Evolutionary conservation across 108 stramenopile genomes (phyloP).

Genomic region (Cyclostephanos invisitatus): DNA sequence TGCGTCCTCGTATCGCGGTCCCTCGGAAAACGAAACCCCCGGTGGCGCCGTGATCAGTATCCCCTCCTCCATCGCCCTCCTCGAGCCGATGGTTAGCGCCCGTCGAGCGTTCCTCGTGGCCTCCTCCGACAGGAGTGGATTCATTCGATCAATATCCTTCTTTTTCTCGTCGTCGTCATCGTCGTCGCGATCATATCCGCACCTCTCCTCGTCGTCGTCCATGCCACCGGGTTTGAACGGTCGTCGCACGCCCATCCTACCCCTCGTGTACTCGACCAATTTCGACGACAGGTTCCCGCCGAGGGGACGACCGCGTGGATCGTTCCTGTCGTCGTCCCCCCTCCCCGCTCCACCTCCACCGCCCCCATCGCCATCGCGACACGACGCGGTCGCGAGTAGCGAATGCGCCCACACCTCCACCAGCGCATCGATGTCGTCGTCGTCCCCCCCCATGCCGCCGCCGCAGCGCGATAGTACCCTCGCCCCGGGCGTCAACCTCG

Average conservation of each 20-base stretch:
- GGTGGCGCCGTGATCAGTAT: conserved; percentile 70
- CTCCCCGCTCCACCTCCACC: background rate
- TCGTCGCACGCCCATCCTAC: conserved; percentile 56
- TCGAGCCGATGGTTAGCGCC: conserved; percentile 58
- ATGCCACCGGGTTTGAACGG: conserved; percentile 81
- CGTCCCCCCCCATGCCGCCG: background rate
- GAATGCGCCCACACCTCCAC: conserved; percentile 49
- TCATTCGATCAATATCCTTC: conserved; percentile 1
- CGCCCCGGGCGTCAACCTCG: conserved; percentile 36
- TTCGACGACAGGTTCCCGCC: conserved; percentile 76
- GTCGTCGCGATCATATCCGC: background rate
- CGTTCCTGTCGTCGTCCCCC: background rate
- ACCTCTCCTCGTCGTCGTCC: conserved; percentile 38
- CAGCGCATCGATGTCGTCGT: conserved; percentile 19
- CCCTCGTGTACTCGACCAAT: conserved; percentile 78
- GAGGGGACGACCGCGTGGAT: conserved; percentile 49
- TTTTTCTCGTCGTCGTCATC: background rate
- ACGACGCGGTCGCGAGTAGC: conserved; percentile 1
- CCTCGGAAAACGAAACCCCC: conserved; percentile 66
- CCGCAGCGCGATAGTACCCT: conserved; percentile 18
- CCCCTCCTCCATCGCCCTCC: conserved; percentile 68
- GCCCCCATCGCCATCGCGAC: background rate
- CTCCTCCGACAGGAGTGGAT: conserved; percentile 52
- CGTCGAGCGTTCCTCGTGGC: conserved; percentile 50
- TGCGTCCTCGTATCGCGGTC: conserved; percentile 68